Conservation (phyloP, 352 stramenopile species). For the Phytophthora palmivora region DNA sequence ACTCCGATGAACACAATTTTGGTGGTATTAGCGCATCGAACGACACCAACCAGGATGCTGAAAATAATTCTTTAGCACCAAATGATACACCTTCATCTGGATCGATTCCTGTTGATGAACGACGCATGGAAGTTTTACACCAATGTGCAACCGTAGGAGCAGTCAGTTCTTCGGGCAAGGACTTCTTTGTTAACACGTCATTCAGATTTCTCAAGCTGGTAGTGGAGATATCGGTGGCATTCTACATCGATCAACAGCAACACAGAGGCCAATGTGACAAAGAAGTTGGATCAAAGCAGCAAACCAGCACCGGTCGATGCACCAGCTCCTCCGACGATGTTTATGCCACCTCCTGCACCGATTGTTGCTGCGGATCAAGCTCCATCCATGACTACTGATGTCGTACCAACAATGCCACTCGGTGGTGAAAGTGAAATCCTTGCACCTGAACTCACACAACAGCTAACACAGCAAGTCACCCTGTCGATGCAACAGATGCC, state of each 20-base stretch:
- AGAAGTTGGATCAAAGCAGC: background rate
- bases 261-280: background rate
- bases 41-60: conserved; percentile 37
- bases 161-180: conserved; percentile 34
- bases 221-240: conserved; percentile 18
- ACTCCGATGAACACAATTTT: conserved; percentile 17
- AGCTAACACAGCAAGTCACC: background rate
- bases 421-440: conserved; percentile 5
- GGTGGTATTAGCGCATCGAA: background rate
- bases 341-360: conserved; percentile 18
- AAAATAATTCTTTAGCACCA: conserved; percentile 4
- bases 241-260: background rate
- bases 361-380: conserved; percentile 1
- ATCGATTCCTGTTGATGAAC: conserved; percentile 58
- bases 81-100: background rate
- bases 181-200: conserved; percentile 58
- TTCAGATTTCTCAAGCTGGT: conserved; percentile 35
- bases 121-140: conserved; percentile 65
- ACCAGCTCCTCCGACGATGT: conserved; percentile 1
- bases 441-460: background rate
- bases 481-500: background rate
- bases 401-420: background rate
- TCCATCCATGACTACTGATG: background rate
- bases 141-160: conserved; percentile 75
- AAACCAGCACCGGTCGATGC: background rate